Conservation (phyloP, 2,329 filamentous ascomycete genomes). For the Apiospora koreana region DNA sequence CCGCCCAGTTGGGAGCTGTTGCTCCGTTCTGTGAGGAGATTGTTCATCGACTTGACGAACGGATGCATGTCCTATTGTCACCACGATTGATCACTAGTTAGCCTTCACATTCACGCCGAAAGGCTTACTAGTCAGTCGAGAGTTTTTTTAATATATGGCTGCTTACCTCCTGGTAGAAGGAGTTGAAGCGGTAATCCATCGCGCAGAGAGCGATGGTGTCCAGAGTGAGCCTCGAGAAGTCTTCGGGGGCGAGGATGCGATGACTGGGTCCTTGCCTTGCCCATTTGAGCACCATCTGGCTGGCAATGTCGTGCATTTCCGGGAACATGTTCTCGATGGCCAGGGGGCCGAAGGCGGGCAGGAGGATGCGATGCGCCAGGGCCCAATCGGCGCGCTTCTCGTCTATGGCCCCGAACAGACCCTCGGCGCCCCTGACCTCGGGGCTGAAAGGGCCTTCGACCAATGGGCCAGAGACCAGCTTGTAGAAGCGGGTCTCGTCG, state of each 20-base stretch:
- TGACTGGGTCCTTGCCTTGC: conserved; percentile 42
- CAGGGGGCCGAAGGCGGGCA: conserved; percentile 55
- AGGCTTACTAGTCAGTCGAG: neutral
- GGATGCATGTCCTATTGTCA: conserved; percentile 47
- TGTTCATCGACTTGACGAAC: conserved; percentile 55
- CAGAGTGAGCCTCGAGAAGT: conserved; percentile 63
- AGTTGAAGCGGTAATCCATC: conserved; percentile 60
- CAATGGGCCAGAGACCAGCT: conserved; percentile 51
- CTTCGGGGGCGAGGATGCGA: conserved; percentile 54
- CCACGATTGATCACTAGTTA: neutral
- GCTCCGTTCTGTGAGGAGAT: conserved; percentile 47
- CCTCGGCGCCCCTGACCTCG: conserved; percentile 48
- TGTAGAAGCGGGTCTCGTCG: conserved; percentile 65
- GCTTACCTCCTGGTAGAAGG: conserved; percentile 51
- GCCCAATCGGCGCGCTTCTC: conserved; percentile 46
- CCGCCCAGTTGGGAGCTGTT: conserved; percentile 31
- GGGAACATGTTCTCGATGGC: conserved; percentile 56
- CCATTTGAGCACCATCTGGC: conserved; percentile 57
- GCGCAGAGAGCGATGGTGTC: conserved; percentile 63
- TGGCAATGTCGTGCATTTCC: conserved; percentile 53
- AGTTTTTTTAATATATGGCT: too few species aligned
- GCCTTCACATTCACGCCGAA: neutral
- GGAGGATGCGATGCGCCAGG: conserved; percentile 53
- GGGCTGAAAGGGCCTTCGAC: conserved; percentile 41
- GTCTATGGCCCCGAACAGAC: conserved; percentile 23